Evolutionary conservation across 1,139 yeast species (phyloP).

Genomic region (Protomyces inouyei): DNA sequence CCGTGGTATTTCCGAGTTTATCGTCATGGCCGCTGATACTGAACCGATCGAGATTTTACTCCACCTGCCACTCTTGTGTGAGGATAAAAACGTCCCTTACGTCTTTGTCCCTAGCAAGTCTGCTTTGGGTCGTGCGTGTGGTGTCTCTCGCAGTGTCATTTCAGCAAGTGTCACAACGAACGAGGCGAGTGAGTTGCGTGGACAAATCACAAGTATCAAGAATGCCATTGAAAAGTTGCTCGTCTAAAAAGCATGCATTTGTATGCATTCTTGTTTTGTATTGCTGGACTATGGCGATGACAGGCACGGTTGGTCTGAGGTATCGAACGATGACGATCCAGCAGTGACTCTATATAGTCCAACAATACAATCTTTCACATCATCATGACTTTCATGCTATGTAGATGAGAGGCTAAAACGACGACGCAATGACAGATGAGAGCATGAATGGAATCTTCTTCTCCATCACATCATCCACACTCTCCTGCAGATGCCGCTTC

Average conservation of each 20-base stretch:
- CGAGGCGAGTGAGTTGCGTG: slow-evolving; percentile 96
- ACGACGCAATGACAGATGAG: slow-evolving; percentile 83
- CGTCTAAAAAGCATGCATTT: slow-evolving; percentile 48
- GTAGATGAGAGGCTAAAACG: background rate
- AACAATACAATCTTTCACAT: background rate
- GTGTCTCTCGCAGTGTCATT: slow-evolving; percentile 98
- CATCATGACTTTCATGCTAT: background rate
- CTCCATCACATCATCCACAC: slow-evolving; percentile 80
- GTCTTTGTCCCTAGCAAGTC: slow-evolving; percentile 95
- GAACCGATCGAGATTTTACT: slow-evolving; percentile 98
- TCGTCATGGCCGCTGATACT: slow-evolving; percentile 99
- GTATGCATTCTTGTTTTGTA: background rate
- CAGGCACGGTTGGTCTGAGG: background rate
- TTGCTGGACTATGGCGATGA: too few species aligned
- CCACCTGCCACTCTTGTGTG: slow-evolving; percentile 96
- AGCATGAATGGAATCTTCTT: slow-evolving; percentile 82
- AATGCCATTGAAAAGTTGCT: slow-evolving; percentile 98
- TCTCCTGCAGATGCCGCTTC: slow-evolving; percentile 88
- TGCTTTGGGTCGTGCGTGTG: slow-evolving; percentile 99
- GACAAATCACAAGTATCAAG: slow-evolving; percentile 94
- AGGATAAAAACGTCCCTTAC: slow-evolving; percentile 69
- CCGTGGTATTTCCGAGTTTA: slow-evolving; percentile 99
- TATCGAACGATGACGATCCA: background rate
- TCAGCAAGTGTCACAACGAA: slow-evolving; percentile 98
- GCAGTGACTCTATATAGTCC: background rate